A percentile compares a stretch with the other conserved stretches of the same genome.
Conservation (phyloP, 108 stramenopile species). For the Pseudonitzschia delicatissima region DNA sequence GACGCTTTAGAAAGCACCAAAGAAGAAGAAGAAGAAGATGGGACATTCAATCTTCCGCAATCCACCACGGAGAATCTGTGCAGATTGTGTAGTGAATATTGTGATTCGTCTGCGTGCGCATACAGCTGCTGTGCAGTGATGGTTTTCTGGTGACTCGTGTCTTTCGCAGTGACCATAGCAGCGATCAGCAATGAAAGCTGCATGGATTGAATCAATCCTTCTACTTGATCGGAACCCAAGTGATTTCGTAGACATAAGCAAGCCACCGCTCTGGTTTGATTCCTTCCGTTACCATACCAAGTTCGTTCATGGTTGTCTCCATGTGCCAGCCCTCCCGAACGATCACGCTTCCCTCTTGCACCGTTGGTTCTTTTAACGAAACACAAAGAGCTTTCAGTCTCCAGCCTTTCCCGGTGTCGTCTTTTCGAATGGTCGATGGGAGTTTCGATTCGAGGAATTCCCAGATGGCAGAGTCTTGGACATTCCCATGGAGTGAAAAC, state of each 20-base stretch:
- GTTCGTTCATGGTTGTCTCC: slow-evolving; percentile 27
- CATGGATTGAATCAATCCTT: too few relatives aligned
- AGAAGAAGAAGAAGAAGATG: too few relatives aligned
- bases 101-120: too few relatives aligned
- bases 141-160: too few relatives aligned
- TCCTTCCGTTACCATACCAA: slow-evolving; percentile 14
- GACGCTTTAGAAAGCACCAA: too few relatives aligned
- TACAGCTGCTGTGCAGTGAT: too few relatives aligned
- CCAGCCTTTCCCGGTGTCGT: neutral
- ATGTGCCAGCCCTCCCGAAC: slow-evolving; percentile 21
- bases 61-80: too few relatives aligned
- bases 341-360: neutral
- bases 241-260: slow-evolving; percentile 25
- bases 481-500: slow-evolving; percentile 42
- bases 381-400: slow-evolving; percentile 4
- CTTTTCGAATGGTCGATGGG: neutral
- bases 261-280: slow-evolving; percentile 20
- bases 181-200: neutral
- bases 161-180: too few relatives aligned
- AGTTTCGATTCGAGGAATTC: slow-evolving; percentile 22
- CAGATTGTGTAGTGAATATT: too few relatives aligned
- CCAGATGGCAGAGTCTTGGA: slow-evolving; percentile 12
- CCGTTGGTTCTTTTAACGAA: neutral
- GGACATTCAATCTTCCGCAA: too few relatives aligned
- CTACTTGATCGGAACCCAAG: slow-evolving; percentile 10